These are phyloP conservation scores for Taiwanofungus camphoratus DNA, from an alignment of 1,284 basidiomycete genomes.

Conservation along the genomic window DNA sequence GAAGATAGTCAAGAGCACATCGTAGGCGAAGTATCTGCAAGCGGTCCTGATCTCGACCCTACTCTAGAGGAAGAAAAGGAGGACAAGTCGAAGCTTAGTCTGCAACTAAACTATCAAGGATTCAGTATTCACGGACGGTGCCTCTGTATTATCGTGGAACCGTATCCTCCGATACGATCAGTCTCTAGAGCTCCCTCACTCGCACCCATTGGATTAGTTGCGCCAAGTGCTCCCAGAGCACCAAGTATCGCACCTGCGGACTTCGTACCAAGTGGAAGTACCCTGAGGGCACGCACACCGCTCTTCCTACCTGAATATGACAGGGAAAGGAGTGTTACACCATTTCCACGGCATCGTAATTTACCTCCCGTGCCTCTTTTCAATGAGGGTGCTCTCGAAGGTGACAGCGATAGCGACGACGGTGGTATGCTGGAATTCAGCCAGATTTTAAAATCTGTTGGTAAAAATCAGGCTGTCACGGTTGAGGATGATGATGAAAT, in stretches of 20 bases:
- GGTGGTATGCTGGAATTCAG: slow-evolving; percentile 69
- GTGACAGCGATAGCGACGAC: slow-evolving; percentile 34
- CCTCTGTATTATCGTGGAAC: slow-evolving; percentile 74
- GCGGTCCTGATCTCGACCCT: slow-evolving; percentile 18
- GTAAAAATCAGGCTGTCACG: slow-evolving; percentile 45
- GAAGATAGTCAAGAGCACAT: not conserved
- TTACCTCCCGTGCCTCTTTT: slow-evolving; percentile 42
- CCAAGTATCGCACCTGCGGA: slow-evolving; percentile 31
- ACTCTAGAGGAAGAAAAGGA: slow-evolving; percentile 53
- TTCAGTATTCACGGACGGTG: slow-evolving; percentile 64
- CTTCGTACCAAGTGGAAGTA: slow-evolving; percentile 22
- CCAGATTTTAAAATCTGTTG: slow-evolving; percentile 57
- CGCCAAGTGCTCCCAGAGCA: slow-evolving; percentile 23
- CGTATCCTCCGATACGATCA: slow-evolving; percentile 53
- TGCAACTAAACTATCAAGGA: slow-evolving; percentile 60
- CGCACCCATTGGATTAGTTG: slow-evolving; percentile 19
- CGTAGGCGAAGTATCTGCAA: not conserved
- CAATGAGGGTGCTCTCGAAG: slow-evolving; percentile 29
- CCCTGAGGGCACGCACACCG: slow-evolving; percentile 42
- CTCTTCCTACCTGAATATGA: slow-evolving; percentile 64
- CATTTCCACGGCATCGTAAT: slow-evolving; percentile 24
- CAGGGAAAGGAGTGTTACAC: slow-evolving; percentile 34
- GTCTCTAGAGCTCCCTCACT: slow-evolving; percentile 34
- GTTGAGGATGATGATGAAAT: slow-evolving; percentile 73
- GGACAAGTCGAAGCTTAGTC: slow-evolving; percentile 62